These are phyloP conservation scores for Cystobasidiaceae sp. DNA, from an alignment of 1,284 basidiomycete genomes.

Conservation along the genomic window DNA sequence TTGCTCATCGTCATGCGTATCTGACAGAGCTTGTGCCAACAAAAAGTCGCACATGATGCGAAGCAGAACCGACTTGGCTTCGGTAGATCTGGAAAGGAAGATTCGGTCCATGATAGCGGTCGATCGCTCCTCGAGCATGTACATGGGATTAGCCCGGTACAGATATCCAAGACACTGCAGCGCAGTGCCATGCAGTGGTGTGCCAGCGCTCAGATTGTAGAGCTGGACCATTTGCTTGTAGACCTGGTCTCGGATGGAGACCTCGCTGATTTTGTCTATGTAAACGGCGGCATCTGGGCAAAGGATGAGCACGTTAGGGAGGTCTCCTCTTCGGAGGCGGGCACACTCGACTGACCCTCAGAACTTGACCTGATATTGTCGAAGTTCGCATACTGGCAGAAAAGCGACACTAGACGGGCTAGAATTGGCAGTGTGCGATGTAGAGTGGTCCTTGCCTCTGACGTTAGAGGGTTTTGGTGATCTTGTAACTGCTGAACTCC, in stretches of 20 bases:
- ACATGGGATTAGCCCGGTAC: slow-evolving; percentile 81
- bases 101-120: slow-evolving; percentile 82
- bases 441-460: neutral
- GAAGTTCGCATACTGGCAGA: slow-evolving; percentile 83
- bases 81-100: slow-evolving; percentile 59
- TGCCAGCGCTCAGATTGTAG: slow-evolving; percentile 59
- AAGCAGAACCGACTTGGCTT: slow-evolving; percentile 66
- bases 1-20: slow-evolving; percentile 55
- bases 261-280: slow-evolving; percentile 60
- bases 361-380: slow-evolving; percentile 64
- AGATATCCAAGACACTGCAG: slow-evolving; percentile 77
- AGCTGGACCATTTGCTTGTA: slow-evolving; percentile 66
- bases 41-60: slow-evolving; percentile 88
- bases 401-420: slow-evolving; percentile 72
- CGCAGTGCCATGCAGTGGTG: slow-evolving; percentile 58
- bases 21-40: slow-evolving; percentile 66
- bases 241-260: slow-evolving; percentile 72
- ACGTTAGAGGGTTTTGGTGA: neutral
- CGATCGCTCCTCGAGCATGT: slow-evolving; percentile 74
- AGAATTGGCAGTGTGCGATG: slow-evolving; percentile 51
- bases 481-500: slow-evolving; percentile 22
- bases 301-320: neutral
- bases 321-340: too few species aligned
- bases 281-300: slow-evolving; percentile 47
- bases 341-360: slow-evolving; percentile 51